Conservation (phyloP, 495 filamentous ascomycete genomes). For the Emericellopsis terricola region DNA sequence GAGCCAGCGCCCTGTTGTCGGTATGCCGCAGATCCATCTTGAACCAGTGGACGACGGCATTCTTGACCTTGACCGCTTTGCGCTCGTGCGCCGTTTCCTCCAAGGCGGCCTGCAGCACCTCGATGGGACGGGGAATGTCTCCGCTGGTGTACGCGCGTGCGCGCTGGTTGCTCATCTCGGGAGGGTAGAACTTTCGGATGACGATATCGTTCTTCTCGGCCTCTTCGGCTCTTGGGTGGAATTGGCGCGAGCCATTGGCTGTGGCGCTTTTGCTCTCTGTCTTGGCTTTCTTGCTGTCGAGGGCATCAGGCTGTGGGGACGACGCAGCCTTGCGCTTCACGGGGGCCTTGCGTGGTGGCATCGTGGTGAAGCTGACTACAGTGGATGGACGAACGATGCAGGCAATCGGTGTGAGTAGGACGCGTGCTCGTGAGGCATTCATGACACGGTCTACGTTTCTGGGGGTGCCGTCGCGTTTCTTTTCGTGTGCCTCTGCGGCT, state of each 20-base stretch:
- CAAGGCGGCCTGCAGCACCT: constrained; percentile 35
- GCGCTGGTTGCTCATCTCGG: constrained; percentile 64
- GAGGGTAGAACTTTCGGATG: constrained; percentile 65
- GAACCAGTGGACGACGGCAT: constrained; percentile 80
- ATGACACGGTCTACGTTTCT: too few relatives aligned
- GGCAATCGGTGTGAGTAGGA: too few relatives aligned
- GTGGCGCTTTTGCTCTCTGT: background rate
- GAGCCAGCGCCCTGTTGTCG: constrained; percentile 57
- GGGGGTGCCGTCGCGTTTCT: too few relatives aligned
- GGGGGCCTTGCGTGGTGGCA: background rate
- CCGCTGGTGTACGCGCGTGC: constrained; percentile 51
- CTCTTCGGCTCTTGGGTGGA: constrained; percentile 22
- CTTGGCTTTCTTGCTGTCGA: background rate
- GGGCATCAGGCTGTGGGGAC: background rate
- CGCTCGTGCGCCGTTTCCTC: constrained; percentile 29
- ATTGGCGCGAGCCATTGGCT: constrained; percentile 14
- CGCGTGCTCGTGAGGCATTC: too few relatives aligned
- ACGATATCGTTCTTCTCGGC: constrained; percentile 54
- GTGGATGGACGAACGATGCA: too few relatives aligned
- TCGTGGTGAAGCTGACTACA: background rate
- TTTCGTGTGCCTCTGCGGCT: too few relatives aligned
- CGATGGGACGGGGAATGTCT: constrained; percentile 51
- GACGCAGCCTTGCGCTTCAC: background rate
- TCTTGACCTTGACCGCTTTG: constrained; percentile 24
- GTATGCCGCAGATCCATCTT: constrained; percentile 58